Percentiles rank a stretch among this genome's conserved stretches.
phyloP scores from a whole-genome alignment of 208 protist species.

The Trichomonas tenax region DNA sequence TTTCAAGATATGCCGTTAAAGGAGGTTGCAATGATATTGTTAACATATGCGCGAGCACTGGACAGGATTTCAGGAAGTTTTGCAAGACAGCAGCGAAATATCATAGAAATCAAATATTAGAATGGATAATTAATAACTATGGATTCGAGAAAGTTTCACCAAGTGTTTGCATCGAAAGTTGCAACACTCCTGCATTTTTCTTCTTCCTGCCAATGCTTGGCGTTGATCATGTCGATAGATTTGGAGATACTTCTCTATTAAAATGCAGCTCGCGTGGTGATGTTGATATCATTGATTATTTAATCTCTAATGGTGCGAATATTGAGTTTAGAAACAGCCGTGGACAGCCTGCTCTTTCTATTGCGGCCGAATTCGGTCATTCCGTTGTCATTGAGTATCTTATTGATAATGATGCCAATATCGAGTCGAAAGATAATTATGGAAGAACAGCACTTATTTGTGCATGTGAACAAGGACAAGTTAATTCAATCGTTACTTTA shows the following conservation, averaged over 20 bases:
- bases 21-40: background rate
- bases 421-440: background rate
- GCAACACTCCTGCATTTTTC: background rate
- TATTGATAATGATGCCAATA: background rate
- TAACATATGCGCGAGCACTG: background rate
- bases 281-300: background rate
- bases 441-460: background rate
- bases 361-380: background rate
- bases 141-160: background rate
- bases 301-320: background rate
- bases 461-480: background rate
- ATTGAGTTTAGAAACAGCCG: background rate
- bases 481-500: background rate
- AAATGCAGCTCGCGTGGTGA: background rate
- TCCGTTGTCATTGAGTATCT: background rate
- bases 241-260: background rate
- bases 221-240: background rate
- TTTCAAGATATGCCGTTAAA: background rate
- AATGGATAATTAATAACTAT: background rate
- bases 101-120: background rate
- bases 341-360: background rate
- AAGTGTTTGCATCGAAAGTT: background rate
- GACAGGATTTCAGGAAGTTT: background rate
- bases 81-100: background rate
- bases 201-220: background rate